Evolutionary conservation across 192 early-diverging fungal species (phyloP), one percentile per base, ranked within the genome.

Genomic region (Podila clonocystis): DNA sequence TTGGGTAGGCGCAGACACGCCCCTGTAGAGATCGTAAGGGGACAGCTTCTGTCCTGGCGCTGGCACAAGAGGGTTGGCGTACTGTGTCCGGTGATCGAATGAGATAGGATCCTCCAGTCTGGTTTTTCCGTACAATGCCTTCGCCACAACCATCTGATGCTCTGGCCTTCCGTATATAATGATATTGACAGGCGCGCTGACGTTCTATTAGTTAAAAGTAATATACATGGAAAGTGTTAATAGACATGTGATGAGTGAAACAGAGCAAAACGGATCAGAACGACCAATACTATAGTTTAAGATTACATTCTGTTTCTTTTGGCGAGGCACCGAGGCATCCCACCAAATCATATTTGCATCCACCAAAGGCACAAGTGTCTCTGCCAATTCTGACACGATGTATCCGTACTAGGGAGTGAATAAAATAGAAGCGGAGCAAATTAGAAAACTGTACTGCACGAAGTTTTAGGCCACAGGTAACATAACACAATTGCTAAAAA

Each of bases 321-420:
- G 69, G 17, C 75, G 60, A 38, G 75, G 75, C 1, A 79, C 75
- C 19, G 49, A 68, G 6, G 75, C 69, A 2, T 79, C 75, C 75
- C 75, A 79, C 75, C 75, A 79, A n/a, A 79, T 72, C 70, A 79
- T 79, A 15, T 72, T 72, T 2, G 75, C 75, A 38, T 79, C 75
- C 5, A 79, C 75, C 45, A 79, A 66, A 13, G 75, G 75, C 17
- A 79, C 75, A 31, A 79, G 75, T 9, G 70, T 79, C 34, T 79
- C 75, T 72, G 75, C 75, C 33, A 72, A 45, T 31, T 80, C 77
- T 17, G 77, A 80, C 13, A 80, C 77, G 30, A 80, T 80, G 57
- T 80, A 80, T 2, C 77, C 77, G 52, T 80, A 80, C 77, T 80
- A 61, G 22, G 2, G 50, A 62, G 34, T 9, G 48, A 6, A 59